Percentiles rank a stretch among this genome's conserved stretches.
Conservation (phyloP, 2,329 filamentous ascomycete genomes). For the Malbranchea cinnamomea region DNA sequence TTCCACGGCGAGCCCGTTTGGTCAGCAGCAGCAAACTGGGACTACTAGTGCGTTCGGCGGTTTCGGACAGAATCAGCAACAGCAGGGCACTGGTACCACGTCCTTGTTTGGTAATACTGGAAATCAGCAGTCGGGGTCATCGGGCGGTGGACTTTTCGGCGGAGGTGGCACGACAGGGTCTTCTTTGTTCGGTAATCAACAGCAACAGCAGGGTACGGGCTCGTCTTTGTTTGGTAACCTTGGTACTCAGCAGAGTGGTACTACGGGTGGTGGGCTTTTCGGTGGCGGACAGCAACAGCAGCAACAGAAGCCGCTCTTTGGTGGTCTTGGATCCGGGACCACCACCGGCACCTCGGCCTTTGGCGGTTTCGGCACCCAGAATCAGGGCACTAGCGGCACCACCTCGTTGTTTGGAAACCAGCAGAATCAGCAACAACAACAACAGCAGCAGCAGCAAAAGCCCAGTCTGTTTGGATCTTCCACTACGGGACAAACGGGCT, state of each 20-base stretch:
- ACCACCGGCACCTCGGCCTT: conserved; percentile 7
- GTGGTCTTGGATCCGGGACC: conserved; percentile 7
- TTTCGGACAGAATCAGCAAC: conserved; percentile 27
- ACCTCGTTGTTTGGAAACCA: conserved; percentile 25
- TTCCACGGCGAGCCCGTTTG: conserved; percentile 30
- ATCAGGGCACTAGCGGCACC: conserved; percentile 16
- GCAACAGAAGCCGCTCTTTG: conserved; percentile 14
- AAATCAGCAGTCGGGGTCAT: conserved; percentile 23
- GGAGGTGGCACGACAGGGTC: conserved; percentile 7
- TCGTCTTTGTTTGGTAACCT: conserved; percentile 23
- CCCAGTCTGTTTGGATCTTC: conserved; percentile 38
- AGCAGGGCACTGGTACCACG: conserved; percentile 18
- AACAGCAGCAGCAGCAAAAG: conserved; percentile 40
- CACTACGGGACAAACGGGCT: conserved; percentile 17
- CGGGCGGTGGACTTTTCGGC: conserved; percentile 29
- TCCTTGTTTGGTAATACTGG: conserved; percentile 28
- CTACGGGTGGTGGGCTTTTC: conserved; percentile 28
- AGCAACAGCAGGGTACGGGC: conserved; percentile 21
- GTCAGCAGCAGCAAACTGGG: conserved; percentile 20
- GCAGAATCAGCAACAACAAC: conserved; percentile 13
- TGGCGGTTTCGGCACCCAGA: conserved; percentile 11
- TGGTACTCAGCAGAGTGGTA: conserved; percentile 27
- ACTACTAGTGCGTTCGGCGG: conserved; percentile 28
- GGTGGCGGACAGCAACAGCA: conserved; percentile 26
- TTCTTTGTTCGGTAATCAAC: conserved; percentile 25